A percentile compares a stretch with the other conserved stretches of the same genome.
phyloP scores from a whole-genome alignment of 2,329 filamentous ascomycete genomes.

The Lasiodiplodia sp. region DNA sequence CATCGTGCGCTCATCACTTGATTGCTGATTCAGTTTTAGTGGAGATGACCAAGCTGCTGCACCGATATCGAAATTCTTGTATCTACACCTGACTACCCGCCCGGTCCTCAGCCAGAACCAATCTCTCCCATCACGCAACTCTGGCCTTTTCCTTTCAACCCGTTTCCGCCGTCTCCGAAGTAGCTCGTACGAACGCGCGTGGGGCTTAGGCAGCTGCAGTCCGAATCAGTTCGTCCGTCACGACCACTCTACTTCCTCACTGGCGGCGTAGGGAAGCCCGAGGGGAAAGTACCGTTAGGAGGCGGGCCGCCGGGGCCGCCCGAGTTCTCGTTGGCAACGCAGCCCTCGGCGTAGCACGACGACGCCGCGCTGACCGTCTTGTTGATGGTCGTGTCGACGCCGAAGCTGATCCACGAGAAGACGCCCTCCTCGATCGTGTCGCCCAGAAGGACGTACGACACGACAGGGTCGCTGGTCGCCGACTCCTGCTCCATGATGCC shows the following conservation, averaged over 20 bases:
- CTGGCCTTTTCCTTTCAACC: neutral
- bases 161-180: neutral
- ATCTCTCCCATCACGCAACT: neutral
- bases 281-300: slow-evolving; percentile 3
- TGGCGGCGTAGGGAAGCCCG: slow-evolving; percentile 7
- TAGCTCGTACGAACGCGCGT: neutral
- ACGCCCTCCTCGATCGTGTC: slow-evolving; percentile 50
- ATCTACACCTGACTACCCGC: neutral
- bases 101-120: neutral
- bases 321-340: slow-evolving; percentile 26
- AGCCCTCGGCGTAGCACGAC: slow-evolving; percentile 25
- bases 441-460: slow-evolving; percentile 65
- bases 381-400: slow-evolving; percentile 23
- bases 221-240: neutral
- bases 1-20: neutral
- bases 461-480: slow-evolving; percentile 59
- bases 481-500: slow-evolving; percentile 57
- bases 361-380: slow-evolving; percentile 26
- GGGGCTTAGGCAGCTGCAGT: neutral
- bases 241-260: neutral
- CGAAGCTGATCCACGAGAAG: slow-evolving; percentile 41
- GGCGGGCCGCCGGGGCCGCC: slow-evolving; percentile 5
- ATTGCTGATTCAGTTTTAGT: neutral
- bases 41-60: neutral
- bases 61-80: neutral